Evolutionary conservation across 345 rosid genomes (phyloP).

Genomic region (Rubroshorea leprosula): DNA sequence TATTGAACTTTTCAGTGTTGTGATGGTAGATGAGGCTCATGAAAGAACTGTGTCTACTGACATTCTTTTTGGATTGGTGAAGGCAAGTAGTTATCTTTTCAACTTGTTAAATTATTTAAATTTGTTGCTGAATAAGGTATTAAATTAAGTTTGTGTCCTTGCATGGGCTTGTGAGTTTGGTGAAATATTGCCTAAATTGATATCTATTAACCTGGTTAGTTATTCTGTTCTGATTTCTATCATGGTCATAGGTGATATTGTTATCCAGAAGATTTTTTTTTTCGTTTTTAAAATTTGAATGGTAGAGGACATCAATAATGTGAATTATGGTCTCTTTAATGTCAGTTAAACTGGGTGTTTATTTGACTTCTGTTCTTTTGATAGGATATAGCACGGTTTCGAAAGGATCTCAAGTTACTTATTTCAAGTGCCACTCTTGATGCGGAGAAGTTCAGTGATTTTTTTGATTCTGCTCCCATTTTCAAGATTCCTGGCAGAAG

Average conservation of each 20-base stretch:
- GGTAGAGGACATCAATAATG: background rate
- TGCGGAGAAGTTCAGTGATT: constrained; percentile 95
- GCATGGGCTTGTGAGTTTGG: too few relatives aligned
- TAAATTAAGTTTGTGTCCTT: too few relatives aligned
- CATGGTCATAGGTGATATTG: background rate
- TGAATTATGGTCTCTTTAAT: background rate
- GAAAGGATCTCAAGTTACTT: constrained; percentile 81
- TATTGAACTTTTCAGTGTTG: constrained; percentile 49
- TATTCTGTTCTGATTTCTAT: background rate
- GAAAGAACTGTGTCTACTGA: constrained; percentile 98
- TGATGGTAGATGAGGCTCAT: constrained; percentile 98
- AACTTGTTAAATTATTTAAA: constrained; percentile 1
- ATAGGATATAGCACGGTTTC: constrained; percentile 81
- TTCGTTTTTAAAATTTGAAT: background rate
- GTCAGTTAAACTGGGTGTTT: constrained; percentile 8
- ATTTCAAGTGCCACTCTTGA: constrained; percentile 98
- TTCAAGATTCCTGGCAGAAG: constrained; percentile 95
- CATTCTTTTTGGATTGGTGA: constrained; percentile 87
- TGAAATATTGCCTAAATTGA: too few relatives aligned
- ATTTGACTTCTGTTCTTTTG: constrained; percentile 17
- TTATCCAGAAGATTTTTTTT: background rate
- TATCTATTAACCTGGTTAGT: background rate
- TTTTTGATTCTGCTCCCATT: constrained; percentile 91
- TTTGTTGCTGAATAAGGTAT: too few relatives aligned
- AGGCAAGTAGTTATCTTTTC: constrained; percentile 45